Base-by-base conservation (phyloP, 2,329 filamentous ascomycete genomes). In the Fusarium incarnatum region DNA sequence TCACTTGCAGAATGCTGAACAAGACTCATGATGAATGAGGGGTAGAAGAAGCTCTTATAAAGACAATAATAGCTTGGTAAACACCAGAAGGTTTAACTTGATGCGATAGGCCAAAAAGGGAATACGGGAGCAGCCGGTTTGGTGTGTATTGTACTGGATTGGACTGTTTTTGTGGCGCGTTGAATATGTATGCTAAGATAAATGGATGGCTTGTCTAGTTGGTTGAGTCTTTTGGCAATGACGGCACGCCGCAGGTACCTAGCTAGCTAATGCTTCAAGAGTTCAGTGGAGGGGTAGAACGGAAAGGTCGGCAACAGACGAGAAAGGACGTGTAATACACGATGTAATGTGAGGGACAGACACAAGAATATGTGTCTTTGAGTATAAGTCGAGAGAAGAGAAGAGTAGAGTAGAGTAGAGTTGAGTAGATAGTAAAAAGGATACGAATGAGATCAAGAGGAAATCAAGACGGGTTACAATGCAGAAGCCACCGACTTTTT, bases 11-110 rank as follows among this genome's bases (percentile, higher is more conserved):
- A 59, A 41, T 52, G 48, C 45, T 73, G 68, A 47, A 60, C 54
- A 20, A 70, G 56, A 70, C 61, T 76, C 73, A 75, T 75, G 66
- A 64, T 73, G 72, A 54, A 57, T 53, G 65, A 60, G 53, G 61
- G 61, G 60, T 58, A 71, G 67, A 56, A 67, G 61, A 45, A 61
- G 52, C 41, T 57, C 49, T 60, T 41, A 46, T 37, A 53, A 40
- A 41, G 15, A 27, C 15, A 44, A 23, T 23, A 23, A 23, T 44
- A 44, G 41, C 16, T 23, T 23, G 41, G 41, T 44, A 44, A 44
- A 22, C 22, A 18, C 41, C 48, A 37, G n/a, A 63, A 63, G 27
- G 47, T 46, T 37, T n/a, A 40, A 30, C 28, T 13, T 30, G 28
- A 56, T 47, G 50, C 25, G 50, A 46, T 42, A 56, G 47, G 55